phyloP scores from a whole-genome alignment of 148 eudicot species.

The Cornus controversa region DNA sequence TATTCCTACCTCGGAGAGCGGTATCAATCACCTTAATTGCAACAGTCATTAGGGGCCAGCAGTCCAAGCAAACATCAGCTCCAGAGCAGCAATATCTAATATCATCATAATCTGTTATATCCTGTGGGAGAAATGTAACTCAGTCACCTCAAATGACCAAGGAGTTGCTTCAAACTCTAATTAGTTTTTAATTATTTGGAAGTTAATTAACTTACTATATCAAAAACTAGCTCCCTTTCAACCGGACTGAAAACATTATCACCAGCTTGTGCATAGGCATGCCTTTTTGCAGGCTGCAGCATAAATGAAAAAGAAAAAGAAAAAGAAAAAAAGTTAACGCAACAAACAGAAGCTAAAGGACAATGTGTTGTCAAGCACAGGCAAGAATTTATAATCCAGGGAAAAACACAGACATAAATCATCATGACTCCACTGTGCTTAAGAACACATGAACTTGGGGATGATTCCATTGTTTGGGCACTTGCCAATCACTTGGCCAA shows the following conservation, averaged over 20 bases:
- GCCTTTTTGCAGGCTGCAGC: constrained; percentile 85
- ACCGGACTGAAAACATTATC: constrained; percentile 75
- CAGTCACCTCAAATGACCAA: constrained; percentile 11
- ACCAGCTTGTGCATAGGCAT: constrained; percentile 77
- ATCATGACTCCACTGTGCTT: not conserved
- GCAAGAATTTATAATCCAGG: not conserved
- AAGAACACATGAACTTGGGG: too few species aligned
- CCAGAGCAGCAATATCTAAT: constrained; percentile 93
- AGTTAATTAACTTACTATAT: constrained; percentile 62
- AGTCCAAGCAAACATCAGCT: constrained; percentile 85
- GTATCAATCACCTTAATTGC: constrained; percentile 89
- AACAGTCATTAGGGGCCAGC: constrained; percentile 98
- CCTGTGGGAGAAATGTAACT: constrained; percentile 43
- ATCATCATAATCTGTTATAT: constrained; percentile 94
- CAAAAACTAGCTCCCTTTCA: constrained; percentile 94
- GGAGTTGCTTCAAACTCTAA: not conserved
- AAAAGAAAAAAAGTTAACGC: constrained; percentile 2
- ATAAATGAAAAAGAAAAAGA: not conserved
- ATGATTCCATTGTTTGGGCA: not conserved
- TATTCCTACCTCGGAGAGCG: constrained; percentile 77
- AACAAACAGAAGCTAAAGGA: not conserved
- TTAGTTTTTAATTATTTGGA: not conserved
- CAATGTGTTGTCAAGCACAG: not conserved
- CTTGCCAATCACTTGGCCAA: not conserved
- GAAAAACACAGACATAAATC: not conserved